A percentile compares a stretch with the other conserved stretches of the same genome.
Conservation (phyloP, 2,329 filamentous ascomycete species). For the Fusarium tjaetaba region DNA sequence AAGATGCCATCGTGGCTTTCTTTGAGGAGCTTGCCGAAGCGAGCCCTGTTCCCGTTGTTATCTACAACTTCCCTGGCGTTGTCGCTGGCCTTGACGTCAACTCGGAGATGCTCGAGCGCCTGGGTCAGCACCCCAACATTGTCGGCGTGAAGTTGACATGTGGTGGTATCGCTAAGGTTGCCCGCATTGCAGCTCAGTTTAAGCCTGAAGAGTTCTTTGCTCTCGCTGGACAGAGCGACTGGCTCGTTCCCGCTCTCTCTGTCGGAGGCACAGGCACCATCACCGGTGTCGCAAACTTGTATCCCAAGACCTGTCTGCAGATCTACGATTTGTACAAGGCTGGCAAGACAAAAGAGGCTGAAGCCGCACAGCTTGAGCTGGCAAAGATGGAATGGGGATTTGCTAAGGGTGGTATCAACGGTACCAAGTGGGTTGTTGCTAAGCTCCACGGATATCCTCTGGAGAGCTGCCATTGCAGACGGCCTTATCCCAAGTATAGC, state of each 20-base stretch:
- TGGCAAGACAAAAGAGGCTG: conserved; percentile 59
- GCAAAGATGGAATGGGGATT: conserved; percentile 66
- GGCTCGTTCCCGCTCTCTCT: conserved; percentile 69
- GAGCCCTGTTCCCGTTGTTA: conserved; percentile 70
- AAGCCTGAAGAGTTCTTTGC: conserved; percentile 66
- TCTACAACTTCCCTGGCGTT: conserved; percentile 79
- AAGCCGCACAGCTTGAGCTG: conserved; percentile 60
- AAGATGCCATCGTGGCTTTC: conserved; percentile 68
- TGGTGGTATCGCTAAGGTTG: conserved; percentile 78
- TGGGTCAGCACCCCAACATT: conserved; percentile 71
- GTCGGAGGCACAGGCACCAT: conserved; percentile 69
- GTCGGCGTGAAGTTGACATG: conserved; percentile 78
- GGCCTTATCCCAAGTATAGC: conserved; percentile 63
- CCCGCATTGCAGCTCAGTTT: conserved; percentile 64
- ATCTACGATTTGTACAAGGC: conserved; percentile 59
- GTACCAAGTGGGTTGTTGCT: conserved; percentile 68
- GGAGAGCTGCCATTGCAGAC: conserved; percentile 61
- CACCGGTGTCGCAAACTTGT: conserved; percentile 71
- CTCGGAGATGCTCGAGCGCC: conserved; percentile 69
- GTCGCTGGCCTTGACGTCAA: conserved; percentile 74
- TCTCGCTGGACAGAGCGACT: conserved; percentile 79
- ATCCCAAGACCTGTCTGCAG: conserved; percentile 64
- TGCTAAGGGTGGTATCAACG: conserved; percentile 67
- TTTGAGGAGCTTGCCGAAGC: conserved; percentile 68
- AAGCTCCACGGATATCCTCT: conserved; percentile 63